Evolutionary conservation across 352 stramenopile species (phyloP).

Genomic region (Globisporangium carolinianum): DNA sequence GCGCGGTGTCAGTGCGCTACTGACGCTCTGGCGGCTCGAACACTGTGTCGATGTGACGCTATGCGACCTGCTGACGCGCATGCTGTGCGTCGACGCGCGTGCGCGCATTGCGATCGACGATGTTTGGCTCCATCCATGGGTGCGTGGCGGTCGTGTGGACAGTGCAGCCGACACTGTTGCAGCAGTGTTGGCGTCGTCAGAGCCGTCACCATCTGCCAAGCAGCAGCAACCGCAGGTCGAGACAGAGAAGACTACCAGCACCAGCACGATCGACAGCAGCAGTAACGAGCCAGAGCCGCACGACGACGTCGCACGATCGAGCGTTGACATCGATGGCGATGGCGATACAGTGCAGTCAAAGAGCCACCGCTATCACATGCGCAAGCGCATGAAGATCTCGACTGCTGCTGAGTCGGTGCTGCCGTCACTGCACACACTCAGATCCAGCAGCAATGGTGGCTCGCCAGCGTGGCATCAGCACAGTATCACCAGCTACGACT

Average conservation of each 20-base stretch:
- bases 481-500: no score
- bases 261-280: no score
- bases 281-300: no score
- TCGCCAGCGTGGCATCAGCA: no score
- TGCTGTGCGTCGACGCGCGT: slow-evolving; percentile 29
- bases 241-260: no score
- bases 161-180: neutral
- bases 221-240: no score
- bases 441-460: no score
- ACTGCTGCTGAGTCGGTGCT: neutral
- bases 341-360: neutral
- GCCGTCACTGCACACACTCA: no score
- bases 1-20: slow-evolving; percentile 26
- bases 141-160: slow-evolving; percentile 6
- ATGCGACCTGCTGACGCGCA: slow-evolving; percentile 23
- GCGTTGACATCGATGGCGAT: neutral
- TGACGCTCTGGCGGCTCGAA: slow-evolving; percentile 34
- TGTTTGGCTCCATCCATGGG: slow-evolving; percentile 36
- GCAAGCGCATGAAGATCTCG: slow-evolving; percentile 13
- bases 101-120: slow-evolving; percentile 28
- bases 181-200: neutral
- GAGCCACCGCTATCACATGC: neutral
- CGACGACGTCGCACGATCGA: no score
- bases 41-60: slow-evolving; percentile 22
- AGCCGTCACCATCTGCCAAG: neutral